A percentile compares a stretch with the other conserved stretches of the same genome.
Conservation (phyloP, 2,329 filamentous ascomycete genomes). For the Sporothrix dimorphospora region DNA sequence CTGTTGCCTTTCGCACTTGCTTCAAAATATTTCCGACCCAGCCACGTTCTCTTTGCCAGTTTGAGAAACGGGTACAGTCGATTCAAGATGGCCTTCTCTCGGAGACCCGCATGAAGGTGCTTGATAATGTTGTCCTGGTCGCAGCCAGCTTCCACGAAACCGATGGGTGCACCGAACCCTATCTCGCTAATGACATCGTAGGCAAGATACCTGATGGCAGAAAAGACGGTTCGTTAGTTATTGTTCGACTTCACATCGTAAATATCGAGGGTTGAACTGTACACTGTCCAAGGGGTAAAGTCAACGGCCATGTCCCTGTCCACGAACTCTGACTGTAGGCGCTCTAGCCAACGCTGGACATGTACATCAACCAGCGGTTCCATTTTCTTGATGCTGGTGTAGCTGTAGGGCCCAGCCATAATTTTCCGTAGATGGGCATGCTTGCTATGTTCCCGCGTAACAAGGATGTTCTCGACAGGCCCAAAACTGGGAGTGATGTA, state of each 20-base stretch:
- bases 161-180: conserved; percentile 59
- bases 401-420: conserved; percentile 58
- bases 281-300: conserved; percentile 59
- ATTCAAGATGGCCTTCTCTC: conserved; percentile 55
- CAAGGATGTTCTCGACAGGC: conserved; percentile 58
- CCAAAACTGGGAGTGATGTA: conserved; percentile 63
- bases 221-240: neutral
- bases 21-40: conserved; percentile 60
- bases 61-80: conserved; percentile 58
- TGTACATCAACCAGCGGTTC: conserved; percentile 58
- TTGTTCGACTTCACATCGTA: too few relatives aligned
- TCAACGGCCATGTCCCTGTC: conserved; percentile 52
- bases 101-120: conserved; percentile 56
- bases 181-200: conserved; percentile 62
- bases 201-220: conserved; percentile 39
- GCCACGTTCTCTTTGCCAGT: conserved; percentile 57
- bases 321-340: conserved; percentile 52
- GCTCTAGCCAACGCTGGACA: conserved; percentile 54
- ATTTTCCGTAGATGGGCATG: conserved; percentile 51
- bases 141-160: conserved; percentile 55
- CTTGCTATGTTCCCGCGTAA: conserved; percentile 58
- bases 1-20: neutral
- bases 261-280: conserved; percentile 39
- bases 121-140: conserved; percentile 59
- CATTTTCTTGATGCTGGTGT: conserved; percentile 61